Percentiles rank a stretch among this genome's conserved stretches.
These are phyloP conservation scores for Colletotrichum endophyticum DNA, from an alignment of 2,329 filamentous ascomycete species.

Conservation along the genomic window DNA sequence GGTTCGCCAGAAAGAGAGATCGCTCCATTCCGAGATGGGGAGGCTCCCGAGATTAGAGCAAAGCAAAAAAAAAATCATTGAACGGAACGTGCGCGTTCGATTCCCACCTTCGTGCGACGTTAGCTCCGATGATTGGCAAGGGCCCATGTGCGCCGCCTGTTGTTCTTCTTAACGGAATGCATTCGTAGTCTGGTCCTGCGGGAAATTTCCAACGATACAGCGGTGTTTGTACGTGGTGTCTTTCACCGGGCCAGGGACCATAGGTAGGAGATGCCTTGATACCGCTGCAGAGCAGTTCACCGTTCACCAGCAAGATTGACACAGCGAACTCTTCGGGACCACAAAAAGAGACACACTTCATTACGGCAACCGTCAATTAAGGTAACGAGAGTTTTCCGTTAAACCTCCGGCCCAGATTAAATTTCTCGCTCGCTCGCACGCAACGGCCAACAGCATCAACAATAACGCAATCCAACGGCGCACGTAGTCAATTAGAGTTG, in stretches of 20 bases:
- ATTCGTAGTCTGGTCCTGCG: background rate
- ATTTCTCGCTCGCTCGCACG: background rate
- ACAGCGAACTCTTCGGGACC: background rate
- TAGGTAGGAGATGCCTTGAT: background rate
- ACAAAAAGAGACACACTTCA: background rate
- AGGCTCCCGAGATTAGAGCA: constrained; percentile 2
- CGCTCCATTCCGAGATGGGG: constrained; percentile 19
- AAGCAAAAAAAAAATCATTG: background rate
- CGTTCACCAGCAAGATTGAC: background rate
- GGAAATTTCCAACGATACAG: background rate
- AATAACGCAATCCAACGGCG: background rate
- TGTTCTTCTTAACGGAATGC: background rate
- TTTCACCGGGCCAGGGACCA: background rate
- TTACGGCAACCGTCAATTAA: background rate
- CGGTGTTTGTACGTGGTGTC: background rate
- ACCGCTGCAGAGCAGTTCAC: background rate
- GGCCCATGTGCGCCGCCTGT: background rate
- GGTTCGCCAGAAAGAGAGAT: background rate
- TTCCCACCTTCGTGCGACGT: background rate
- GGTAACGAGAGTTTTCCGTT: background rate
- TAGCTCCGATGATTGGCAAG: background rate
- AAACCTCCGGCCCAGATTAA: background rate
- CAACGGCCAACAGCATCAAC: background rate
- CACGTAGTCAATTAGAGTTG: background rate
- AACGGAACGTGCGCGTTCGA: constrained; percentile 5